Conservation (phyloP, 306 rosid genomes). For the Quercus suber region DNA sequence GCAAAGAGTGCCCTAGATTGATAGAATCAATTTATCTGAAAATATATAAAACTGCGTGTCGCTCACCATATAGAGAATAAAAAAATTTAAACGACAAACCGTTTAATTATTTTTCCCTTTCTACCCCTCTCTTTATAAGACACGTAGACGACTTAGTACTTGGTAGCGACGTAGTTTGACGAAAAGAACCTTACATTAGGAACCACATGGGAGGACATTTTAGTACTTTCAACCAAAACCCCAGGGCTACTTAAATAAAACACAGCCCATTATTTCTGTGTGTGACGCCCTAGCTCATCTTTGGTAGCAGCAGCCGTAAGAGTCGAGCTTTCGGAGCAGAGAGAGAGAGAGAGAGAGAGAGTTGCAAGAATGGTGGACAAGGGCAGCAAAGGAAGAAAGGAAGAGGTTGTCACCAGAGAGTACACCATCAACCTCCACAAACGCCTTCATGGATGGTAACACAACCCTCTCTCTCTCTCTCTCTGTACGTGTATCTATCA, state of each 20-base stretch:
- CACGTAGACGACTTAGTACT: too few species aligned
- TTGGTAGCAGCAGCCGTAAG: neutral
- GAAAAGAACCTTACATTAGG: neutral
- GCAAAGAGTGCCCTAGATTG: neutral
- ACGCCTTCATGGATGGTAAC: constrained; percentile 47
- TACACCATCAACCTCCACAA: constrained; percentile 51
- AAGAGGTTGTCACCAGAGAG: constrained; percentile 44
- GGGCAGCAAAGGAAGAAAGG: constrained; percentile 37
- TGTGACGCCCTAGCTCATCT: neutral
- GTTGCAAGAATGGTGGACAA: constrained; percentile 43
- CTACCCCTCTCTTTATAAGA: too few species aligned
- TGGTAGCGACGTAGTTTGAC: neutral
- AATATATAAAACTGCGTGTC: too few species aligned
- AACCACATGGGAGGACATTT: neutral
- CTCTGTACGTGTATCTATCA: neutral
- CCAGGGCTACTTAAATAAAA: neutral
- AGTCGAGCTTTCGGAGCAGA: neutral
- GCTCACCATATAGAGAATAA: too few species aligned
- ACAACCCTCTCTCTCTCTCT: neutral
- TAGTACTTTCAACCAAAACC: neutral
- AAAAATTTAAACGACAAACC: too few species aligned
- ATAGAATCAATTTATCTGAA: too few species aligned
- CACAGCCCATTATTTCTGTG: neutral
- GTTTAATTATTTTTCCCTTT: too few species aligned
- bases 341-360: neutral